Evolutionary conservation across 176 grass and related monocot genomes (phyloP).

Genomic region (Avena atlantica): DNA sequence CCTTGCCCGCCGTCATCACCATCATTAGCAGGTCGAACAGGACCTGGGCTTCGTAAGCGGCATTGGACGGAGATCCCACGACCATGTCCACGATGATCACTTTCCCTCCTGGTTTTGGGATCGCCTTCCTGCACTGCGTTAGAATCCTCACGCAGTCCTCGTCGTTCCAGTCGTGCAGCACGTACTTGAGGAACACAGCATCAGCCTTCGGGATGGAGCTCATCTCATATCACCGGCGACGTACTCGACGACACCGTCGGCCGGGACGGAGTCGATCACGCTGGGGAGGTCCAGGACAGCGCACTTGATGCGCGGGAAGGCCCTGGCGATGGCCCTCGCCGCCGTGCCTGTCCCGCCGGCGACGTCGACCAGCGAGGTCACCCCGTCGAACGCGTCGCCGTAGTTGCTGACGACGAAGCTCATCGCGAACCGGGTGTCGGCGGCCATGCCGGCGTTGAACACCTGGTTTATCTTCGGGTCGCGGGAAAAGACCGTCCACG

Average conservation of each 20-base stretch:
- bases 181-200: constrained; percentile 42
- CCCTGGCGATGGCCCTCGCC: constrained; percentile 28
- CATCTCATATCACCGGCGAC: constrained; percentile 61
- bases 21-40: background rate
- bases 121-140: background rate
- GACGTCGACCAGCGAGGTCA: constrained; percentile 55
- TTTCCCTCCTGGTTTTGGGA: background rate
- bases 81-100: background rate
- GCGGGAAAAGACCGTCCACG: constrained; percentile 5
- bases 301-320: constrained; percentile 55
- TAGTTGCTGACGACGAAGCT: background rate
- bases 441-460: constrained; percentile 45
- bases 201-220: constrained; percentile 35
- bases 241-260: constrained; percentile 23
- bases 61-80: background rate
- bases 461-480: constrained; percentile 10
- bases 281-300: constrained; percentile 54
- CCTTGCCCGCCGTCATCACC: background rate
- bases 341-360: constrained; percentile 46
- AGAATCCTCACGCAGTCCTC: background rate
- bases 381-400: constrained; percentile 37
- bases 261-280: constrained; percentile 17
- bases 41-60: background rate
- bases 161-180: background rate
- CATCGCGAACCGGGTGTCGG: constrained; percentile 5